Evolutionary conservation across 345 rosid species (phyloP).

Genomic region (Corymbia maculata): DNA sequence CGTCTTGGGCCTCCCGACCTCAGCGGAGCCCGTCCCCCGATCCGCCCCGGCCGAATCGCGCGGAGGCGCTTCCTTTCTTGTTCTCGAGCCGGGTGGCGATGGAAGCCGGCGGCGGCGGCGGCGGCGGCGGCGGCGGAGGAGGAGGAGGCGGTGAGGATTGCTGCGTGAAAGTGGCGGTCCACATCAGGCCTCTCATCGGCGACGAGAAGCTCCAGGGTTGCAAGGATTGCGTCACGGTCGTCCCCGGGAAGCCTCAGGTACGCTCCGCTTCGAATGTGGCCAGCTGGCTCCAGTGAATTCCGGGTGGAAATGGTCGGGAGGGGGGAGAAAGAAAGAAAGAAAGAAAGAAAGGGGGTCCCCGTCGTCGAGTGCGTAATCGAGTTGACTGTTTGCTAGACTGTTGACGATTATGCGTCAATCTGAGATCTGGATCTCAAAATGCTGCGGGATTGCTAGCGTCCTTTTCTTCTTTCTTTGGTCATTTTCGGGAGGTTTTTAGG

Average conservation of each 20-base stretch:
- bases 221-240: constrained; percentile 87
- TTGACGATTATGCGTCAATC: not conserved
- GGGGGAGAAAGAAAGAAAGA: not conserved
- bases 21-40: not conserved
- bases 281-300: not conserved
- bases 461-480: not conserved
- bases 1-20: not conserved
- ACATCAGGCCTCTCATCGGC: constrained; percentile 88
- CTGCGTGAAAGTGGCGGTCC: constrained; percentile 95
- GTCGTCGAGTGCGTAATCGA: not conserved
- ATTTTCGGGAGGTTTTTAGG: not conserved
- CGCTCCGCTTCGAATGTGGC: not conserved
- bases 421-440: constrained; percentile 43
- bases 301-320: not conserved
- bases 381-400: not conserved
- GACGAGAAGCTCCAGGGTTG: constrained; percentile 92
- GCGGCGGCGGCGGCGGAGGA: constrained; percentile 14
- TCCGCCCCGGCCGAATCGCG: not conserved
- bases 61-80: not conserved
- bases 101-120: constrained; percentile 26
- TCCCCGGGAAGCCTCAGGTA: constrained; percentile 95
- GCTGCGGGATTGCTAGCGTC: not conserved
- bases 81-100: constrained; percentile 13
- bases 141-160: constrained; percentile 47
- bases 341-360: not conserved